Percentiles rank a stretch among this genome's conserved stretches.
phyloP scores from a whole-genome alignment of 208 protist species.

The Vickermania spadyakhi region DNA sequence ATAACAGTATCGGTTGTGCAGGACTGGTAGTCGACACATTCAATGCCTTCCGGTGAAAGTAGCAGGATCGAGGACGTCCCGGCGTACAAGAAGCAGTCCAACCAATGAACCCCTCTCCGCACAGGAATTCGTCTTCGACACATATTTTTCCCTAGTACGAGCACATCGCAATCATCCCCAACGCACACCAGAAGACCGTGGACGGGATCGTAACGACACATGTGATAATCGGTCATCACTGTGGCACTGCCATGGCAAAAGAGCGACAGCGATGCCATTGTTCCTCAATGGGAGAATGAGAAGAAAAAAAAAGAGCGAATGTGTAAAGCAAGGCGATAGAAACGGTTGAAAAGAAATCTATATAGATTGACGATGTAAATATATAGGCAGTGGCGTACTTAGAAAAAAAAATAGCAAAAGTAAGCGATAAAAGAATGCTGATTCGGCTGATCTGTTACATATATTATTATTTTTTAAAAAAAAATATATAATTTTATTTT shows the following conservation, averaged over 20 bases:
- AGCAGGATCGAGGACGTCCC: slow-evolving; percentile 72
- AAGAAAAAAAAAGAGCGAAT: not conserved
- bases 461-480: too few relatives aligned
- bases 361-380: not conserved
- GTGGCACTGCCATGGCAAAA: slow-evolving; percentile 31
- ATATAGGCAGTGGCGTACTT: not conserved
- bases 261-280: not conserved
- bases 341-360: not conserved
- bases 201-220: slow-evolving; percentile 67
- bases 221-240: slow-evolving; percentile 74
- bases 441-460: too few relatives aligned
- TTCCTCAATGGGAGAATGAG: not conserved
- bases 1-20: slow-evolving; percentile 8
- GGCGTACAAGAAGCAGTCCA: slow-evolving; percentile 59
- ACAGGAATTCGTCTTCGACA: slow-evolving; percentile 42
- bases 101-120: slow-evolving; percentile 44
- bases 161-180: slow-evolving; percentile 53
- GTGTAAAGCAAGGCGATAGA: not conserved
- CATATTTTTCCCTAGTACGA: slow-evolving; percentile 55
- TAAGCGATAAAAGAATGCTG: slow-evolving; percentile 2
- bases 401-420: slow-evolving; percentile 1
- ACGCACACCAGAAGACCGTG: slow-evolving; percentile 62
- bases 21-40: slow-evolving; percentile 60
- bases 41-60: slow-evolving; percentile 49
- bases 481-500: too few relatives aligned